Conservation (phyloP, 176 grass and related monocot genomes). For the Oryza officinalis region DNA sequence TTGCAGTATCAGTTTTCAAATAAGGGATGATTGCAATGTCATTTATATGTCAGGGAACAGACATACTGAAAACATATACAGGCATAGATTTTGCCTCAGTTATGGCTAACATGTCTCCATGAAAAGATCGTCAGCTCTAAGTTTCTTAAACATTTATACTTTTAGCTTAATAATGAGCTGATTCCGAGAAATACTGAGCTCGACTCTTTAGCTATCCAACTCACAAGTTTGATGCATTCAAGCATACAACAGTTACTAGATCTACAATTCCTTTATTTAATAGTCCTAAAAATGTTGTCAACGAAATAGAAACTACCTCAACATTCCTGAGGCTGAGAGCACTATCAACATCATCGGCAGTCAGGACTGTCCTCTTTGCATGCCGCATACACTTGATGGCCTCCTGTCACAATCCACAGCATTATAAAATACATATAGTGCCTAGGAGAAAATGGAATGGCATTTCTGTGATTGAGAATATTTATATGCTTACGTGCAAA, state of each 20-base stretch:
- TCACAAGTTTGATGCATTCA: not conserved
- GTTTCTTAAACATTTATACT: not conserved
- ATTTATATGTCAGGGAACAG: too few relatives aligned
- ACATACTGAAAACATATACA: not conserved
- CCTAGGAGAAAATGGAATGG: not conserved
- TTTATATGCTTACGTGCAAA: not conserved
- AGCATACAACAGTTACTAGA: not conserved
- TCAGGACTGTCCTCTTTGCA: slow-evolving; percentile 81
- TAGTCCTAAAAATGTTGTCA: not conserved
- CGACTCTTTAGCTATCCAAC: not conserved
- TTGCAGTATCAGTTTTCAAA: not conserved
- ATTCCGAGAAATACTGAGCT: not conserved
- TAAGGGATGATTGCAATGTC: not conserved
- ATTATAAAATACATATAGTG: slow-evolving; percentile 7
- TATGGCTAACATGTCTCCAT: not conserved
- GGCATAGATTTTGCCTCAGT: not conserved
- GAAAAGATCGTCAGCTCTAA: not conserved
- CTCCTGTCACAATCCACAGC: slow-evolving; percentile 52
- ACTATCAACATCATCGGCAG: slow-evolving; percentile 79
- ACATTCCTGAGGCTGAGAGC: slow-evolving; percentile 92
- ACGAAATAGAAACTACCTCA: slow-evolving; percentile 51
- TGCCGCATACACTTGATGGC: slow-evolving; percentile 96
- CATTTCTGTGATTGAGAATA: not conserved
- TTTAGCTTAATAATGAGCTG: not conserved
- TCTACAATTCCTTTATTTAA: not conserved